Base-by-base conservation (phyloP, 2,329 filamentous ascomycete genomes). In the Didymella lethalis region DNA sequence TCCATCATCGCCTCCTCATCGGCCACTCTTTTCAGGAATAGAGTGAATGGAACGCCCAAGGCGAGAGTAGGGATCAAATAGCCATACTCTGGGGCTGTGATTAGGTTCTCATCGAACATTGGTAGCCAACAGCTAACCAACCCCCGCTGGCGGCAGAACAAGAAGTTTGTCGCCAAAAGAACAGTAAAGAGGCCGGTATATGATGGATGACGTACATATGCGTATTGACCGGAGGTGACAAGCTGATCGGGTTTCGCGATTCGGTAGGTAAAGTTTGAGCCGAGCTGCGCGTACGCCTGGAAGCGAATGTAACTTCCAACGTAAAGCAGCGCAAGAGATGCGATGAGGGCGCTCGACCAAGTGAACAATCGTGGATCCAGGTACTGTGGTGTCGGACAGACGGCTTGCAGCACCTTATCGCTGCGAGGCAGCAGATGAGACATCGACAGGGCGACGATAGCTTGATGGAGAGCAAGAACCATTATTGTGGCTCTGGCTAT, bases 181-280 rank as follows among this genome's bases (percentile, higher is more conserved):
- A 85, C 62, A 3, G 80, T 29, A 0, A 76, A 10, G 2, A 80
- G 44, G 0, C 81, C 83, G 0, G 79, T 80, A 57, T 86, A 86
- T 54, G 82, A 83, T 2, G 83, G 83, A 64, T 86, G 83, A 64
- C 85, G 83, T 2, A 85, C 69, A 59, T 80, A 82, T 18, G 62
- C 60, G 59, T 85, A 85, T 1, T 85, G 70, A 0, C 83, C 83
- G 0, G 64, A 71, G 0, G 82, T 85, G 12, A 78, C 75, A 7
- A 86, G 69, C 1, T 69, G 63, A 56, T 82, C 77, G 1, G 85
- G 85, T 50, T 75, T 66, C 0, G 79, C 71, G 2, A 87, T 78
- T 2, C 77, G 75, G 63, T 85, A 87, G 0, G 84, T 86, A 64
- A 86, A 86, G 56, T 84, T 80, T 10, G 70, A 74, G 1, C 84